Percentiles rank a stretch among this genome's conserved stretches.
Evolutionary conservation across 2,329 filamentous ascomycete species (phyloP).

Genomic region (Penicillium sclerotigenum): DNA sequence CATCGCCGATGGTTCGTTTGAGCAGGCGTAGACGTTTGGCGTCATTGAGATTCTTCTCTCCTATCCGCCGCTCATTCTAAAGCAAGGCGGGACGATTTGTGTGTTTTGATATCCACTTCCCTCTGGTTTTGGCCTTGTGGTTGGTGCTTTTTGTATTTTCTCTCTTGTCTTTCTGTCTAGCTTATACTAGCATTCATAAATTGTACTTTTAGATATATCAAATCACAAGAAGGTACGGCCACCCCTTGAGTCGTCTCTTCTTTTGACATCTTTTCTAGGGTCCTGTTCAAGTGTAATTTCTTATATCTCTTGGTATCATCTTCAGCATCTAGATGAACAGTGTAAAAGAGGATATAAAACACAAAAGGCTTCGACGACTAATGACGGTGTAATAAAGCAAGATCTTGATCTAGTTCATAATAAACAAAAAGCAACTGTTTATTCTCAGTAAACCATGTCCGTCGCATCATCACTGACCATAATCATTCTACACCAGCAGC

Average conservation of each 20-base stretch:
- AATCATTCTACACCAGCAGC: not conserved
- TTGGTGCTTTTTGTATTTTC: slow-evolving; percentile 17
- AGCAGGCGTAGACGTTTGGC: slow-evolving; percentile 4
- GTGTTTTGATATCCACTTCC: slow-evolving; percentile 15
- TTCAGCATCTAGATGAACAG: no score
- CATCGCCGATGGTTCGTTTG: slow-evolving; percentile 18
- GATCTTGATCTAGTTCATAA: not conserved
- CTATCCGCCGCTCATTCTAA: not conserved
- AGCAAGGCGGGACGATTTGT: slow-evolving; percentile 9
- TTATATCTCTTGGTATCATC: not conserved
- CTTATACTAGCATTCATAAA: slow-evolving; percentile 21
- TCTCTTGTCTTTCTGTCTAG: slow-evolving; percentile 12
- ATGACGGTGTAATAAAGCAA: not conserved
- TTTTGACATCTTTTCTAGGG: not conserved
- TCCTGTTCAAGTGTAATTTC: not conserved
- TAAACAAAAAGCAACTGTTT: not conserved
- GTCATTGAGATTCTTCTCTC: not conserved
- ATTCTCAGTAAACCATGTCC: not conserved
- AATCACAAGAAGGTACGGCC: slow-evolving; percentile 13
- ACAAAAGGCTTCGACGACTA: not conserved
- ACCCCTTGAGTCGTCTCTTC: not conserved
- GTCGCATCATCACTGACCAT: not conserved
- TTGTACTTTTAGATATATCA: slow-evolving; percentile 30
- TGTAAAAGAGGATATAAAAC: not conserved
- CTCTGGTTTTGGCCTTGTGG: slow-evolving; percentile 11